These are phyloP conservation scores for Candida hungchunana DNA, from an alignment of 805 yeast species.

Conservation along the genomic window DNA sequence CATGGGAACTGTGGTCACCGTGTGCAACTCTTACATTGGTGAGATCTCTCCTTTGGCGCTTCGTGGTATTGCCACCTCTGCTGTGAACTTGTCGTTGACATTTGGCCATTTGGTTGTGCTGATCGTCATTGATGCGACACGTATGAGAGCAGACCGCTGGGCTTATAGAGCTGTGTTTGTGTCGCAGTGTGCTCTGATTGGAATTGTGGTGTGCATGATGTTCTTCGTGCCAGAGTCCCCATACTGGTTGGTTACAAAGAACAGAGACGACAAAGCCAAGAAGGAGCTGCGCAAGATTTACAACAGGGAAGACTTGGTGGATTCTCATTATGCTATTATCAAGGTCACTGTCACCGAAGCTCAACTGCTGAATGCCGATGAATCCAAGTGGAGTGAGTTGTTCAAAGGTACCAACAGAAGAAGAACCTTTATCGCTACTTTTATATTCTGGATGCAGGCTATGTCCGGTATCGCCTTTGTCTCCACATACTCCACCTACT, in stretches of 20 bases:
- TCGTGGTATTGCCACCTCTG: conserved; percentile 34
- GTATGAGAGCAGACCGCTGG: conserved; percentile 18
- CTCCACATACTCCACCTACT: conserved; percentile 43
- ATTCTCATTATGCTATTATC: conserved; percentile 30
- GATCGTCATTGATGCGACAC: conserved; percentile 21
- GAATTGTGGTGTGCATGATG: conserved; percentile 25
- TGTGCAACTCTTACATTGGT: conserved; percentile 34
- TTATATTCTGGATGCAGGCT: conserved; percentile 38
- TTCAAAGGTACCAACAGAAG: conserved; percentile 39
- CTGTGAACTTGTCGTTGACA: conserved; percentile 33
- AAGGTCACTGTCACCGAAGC: conserved; percentile 28
- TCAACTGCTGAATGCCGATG: conserved; percentile 25
- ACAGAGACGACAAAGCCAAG: conserved; percentile 31
- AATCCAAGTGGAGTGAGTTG: conserved; percentile 35
- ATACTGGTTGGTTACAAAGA: conserved; percentile 37
- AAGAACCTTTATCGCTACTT: conserved; percentile 37
- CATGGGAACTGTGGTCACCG: conserved; percentile 35
- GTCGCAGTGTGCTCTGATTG: conserved; percentile 17
- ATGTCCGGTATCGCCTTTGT: conserved; percentile 42
- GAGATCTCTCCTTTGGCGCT: conserved; percentile 38
- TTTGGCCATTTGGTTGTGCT: conserved; percentile 36
- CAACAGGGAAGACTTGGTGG: conserved; percentile 19
- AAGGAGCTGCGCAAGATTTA: conserved; percentile 26
- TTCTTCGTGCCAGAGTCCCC: conserved; percentile 42
- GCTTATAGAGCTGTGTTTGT: conserved; percentile 34